phyloP scores from a whole-genome alignment of 2,329 filamentous ascomycete genomes.

The Penicillium rolfsii region DNA sequence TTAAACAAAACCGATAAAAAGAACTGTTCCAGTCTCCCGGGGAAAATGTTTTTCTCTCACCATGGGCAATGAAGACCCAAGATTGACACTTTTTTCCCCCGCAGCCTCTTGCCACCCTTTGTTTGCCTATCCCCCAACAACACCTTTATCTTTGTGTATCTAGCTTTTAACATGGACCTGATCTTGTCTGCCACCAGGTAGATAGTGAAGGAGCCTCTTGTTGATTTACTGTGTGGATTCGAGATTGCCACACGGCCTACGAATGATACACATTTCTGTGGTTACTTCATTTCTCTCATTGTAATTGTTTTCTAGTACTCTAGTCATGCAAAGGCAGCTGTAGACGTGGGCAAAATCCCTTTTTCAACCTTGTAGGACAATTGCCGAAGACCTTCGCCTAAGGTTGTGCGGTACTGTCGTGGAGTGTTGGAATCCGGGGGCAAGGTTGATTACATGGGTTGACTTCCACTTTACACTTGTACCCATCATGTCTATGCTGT shows the following conservation, averaged over 20 bases:
- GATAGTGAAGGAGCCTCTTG: slow-evolving; percentile 15
- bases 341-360: neutral
- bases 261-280: slow-evolving; percentile 23
- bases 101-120: slow-evolving; percentile 1
- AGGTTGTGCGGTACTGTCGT: neutral
- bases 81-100: slow-evolving; percentile 18
- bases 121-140: slow-evolving; percentile 7
- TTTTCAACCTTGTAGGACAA: neutral
- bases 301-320: neutral
- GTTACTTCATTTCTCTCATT: neutral
- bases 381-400: neutral
- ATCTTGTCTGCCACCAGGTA: slow-evolving; percentile 5
- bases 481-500: too few species aligned
- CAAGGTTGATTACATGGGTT: too few species aligned
- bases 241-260: slow-evolving; percentile 22
- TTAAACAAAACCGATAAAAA: slow-evolving; percentile 30
- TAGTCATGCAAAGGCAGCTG: neutral
- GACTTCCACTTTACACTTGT: too few species aligned
- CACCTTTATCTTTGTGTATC: slow-evolving; percentile 23
- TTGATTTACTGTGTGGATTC: slow-evolving; percentile 25
- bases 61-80: slow-evolving; percentile 27
- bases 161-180: slow-evolving; percentile 21
- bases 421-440: neutral
- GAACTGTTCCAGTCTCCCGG: slow-evolving; percentile 24
- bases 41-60: neutral